Conservation (phyloP, 768 basidiomycete genomes). For the Mycena capillaripes region DNA sequence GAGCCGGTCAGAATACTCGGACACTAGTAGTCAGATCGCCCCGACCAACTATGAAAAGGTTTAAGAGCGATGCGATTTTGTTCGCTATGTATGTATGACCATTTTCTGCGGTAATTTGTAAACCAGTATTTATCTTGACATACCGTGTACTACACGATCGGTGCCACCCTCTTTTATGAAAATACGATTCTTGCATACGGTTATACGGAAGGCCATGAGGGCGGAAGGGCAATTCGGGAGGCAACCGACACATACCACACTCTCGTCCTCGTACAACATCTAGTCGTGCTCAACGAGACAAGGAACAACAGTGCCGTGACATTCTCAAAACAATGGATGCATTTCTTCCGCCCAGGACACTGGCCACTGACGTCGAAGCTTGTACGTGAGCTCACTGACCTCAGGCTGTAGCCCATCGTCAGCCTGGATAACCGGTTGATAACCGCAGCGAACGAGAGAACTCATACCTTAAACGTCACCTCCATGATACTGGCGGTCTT, state of each 20-base stretch:
- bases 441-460: constrained; percentile 7
- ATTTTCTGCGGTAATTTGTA: constrained; percentile 5
- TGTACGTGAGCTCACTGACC: constrained; percentile 11
- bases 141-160: constrained; percentile 3
- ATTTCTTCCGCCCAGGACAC: too few relatives aligned
- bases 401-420: constrained; percentile 10
- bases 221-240: too few relatives aligned
- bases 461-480: constrained; percentile 12
- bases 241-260: too few relatives aligned
- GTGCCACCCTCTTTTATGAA: background rate
- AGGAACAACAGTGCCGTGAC: constrained; percentile 11
- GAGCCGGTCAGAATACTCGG: constrained; percentile 17
- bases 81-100: background rate
- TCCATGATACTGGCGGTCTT: constrained; percentile 13
- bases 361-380: constrained; percentile 4
- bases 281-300: background rate
- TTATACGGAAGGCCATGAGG: too few relatives aligned
- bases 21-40: background rate
- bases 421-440: constrained; percentile 4
- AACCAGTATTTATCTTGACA: constrained; percentile 18
- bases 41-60: constrained; percentile 23
- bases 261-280: too few relatives aligned
- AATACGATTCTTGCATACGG: background rate
- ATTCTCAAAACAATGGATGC: background rate
- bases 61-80: constrained; percentile 2